Evolutionary conservation across 345 rosid genomes (phyloP).

Genomic region (Diplotaxis tenuifolia): DNA sequence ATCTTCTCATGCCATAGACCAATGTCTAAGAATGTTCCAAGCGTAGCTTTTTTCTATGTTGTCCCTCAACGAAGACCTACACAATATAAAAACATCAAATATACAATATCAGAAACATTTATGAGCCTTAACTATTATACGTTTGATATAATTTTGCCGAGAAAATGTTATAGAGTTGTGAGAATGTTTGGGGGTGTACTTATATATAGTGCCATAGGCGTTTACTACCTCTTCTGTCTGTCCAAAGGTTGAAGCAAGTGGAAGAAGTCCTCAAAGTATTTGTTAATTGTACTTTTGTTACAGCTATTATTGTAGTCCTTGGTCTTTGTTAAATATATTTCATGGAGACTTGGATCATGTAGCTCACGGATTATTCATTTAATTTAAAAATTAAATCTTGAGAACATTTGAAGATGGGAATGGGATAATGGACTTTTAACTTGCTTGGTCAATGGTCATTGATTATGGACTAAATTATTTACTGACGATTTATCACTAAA

Average conservation of each 20-base stretch:
- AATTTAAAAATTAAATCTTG: neutral
- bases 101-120: neutral
- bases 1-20: slow-evolving; percentile 44
- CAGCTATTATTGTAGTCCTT: neutral
- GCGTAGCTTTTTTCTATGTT: slow-evolving; percentile 35
- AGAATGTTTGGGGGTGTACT: neutral
- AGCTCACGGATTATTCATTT: neutral
- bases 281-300: neutral
- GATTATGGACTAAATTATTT: neutral
- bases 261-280: neutral
- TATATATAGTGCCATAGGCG: neutral
- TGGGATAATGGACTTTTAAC: neutral
- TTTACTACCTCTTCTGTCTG: neutral
- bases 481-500: neutral
- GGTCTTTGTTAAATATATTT: neutral
- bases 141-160: neutral
- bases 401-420: neutral
- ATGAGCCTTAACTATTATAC: neutral
- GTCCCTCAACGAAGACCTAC: slow-evolving; percentile 50
- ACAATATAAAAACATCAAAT: neutral
- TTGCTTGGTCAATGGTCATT: neutral
- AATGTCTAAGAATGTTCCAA: slow-evolving; percentile 47
- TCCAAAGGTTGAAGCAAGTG: neutral
- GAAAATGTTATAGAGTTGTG: neutral
- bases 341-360: neutral